Base-by-base conservation (phyloP, 768 basidiomycete species). In the Rhodotorula paludigena region DNA sequence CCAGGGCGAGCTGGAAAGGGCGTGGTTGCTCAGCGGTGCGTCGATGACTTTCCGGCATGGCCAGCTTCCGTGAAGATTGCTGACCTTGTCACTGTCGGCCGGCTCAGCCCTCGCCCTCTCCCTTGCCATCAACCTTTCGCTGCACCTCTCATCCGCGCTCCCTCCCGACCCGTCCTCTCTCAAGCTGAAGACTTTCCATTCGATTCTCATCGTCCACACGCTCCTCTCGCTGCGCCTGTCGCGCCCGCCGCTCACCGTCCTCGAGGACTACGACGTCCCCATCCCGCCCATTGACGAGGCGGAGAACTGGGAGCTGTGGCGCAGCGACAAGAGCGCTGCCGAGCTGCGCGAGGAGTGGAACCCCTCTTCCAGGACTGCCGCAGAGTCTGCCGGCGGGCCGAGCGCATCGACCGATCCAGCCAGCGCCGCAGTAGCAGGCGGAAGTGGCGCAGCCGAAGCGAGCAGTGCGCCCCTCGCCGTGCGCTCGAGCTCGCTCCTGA, bases 231-330 rank as follows among this genome's bases (percentile, higher is more conserved):
- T 71, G 18, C 69, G 64, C 0, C 47, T 71, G 15, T 18, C 23
- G 6, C 69, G 64, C 20, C 44, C 64, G 2, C 69, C 69, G 5
- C 44, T 71, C 23, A 33, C 63, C 35, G 49, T 60, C 5, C 61
- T 66, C 18, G 64, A 71, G 14, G 69, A 71, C 42, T 71, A 66
- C 57, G 62, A 66, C 61, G 58, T 71, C 14, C 61, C 69, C 21
- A 48, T 60, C 18, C 64, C 64, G 9, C 64, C 64, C 14, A 36
- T 33, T 18, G 69, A 71, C 57, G 69, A 64, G 4, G 42, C 53
- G 35, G 61, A 66, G 54, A 63, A 71, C 54, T 71, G 63, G 25
- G 69, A 71, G 18, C 38, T 71, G 30, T 71, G 69, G 69, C 32
- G 64, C 28, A 55, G 45, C 23, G 69, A 71, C 53, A 71, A 71